These are phyloP conservation scores for Psidium friedrichsthalianum DNA, from an alignment of 345 rosid genomes.

Conservation along the genomic window DNA sequence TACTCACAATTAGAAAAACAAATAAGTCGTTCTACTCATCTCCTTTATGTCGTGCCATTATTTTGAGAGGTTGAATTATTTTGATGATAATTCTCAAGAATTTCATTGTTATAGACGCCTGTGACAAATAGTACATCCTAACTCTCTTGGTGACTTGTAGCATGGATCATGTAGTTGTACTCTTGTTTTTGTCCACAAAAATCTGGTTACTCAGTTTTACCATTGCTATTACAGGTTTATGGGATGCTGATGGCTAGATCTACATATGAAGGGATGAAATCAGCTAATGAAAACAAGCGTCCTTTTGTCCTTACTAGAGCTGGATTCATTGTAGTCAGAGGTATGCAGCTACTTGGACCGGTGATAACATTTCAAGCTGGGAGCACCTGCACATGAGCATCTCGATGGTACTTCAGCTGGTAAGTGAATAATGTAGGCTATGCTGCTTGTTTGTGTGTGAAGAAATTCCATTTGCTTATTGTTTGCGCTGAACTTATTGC, in stretches of 20 bases:
- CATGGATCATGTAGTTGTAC: not conserved
- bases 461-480: not conserved
- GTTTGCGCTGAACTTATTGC: not conserved
- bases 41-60: not conserved
- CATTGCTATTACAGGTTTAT: slow-evolving; percentile 39
- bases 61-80: not conserved
- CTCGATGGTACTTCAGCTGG: slow-evolving; percentile 90
- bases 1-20: not conserved
- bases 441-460: not conserved
- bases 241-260: slow-evolving; percentile 94
- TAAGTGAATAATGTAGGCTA: slow-evolving; percentile 16
- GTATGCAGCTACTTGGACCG: slow-evolving; percentile 90
- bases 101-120: not conserved
- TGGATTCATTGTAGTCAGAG: slow-evolving; percentile 80
- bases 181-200: not conserved
- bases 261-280: slow-evolving; percentile 76
- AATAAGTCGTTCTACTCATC: not conserved
- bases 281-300: slow-evolving; percentile 57
- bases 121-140: not conserved
- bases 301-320: slow-evolving; percentile 92
- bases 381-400: slow-evolving; percentile 86
- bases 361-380: slow-evolving; percentile 91
- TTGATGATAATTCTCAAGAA: not conserved
- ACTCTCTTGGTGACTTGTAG: not conserved
- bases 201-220: not conserved